Percentiles rank a stretch among this genome's conserved stretches.
These are phyloP conservation scores for Myriosclerotinia curreyana DNA, from an alignment of 2,329 filamentous ascomycete species.

Conservation along the genomic window DNA sequence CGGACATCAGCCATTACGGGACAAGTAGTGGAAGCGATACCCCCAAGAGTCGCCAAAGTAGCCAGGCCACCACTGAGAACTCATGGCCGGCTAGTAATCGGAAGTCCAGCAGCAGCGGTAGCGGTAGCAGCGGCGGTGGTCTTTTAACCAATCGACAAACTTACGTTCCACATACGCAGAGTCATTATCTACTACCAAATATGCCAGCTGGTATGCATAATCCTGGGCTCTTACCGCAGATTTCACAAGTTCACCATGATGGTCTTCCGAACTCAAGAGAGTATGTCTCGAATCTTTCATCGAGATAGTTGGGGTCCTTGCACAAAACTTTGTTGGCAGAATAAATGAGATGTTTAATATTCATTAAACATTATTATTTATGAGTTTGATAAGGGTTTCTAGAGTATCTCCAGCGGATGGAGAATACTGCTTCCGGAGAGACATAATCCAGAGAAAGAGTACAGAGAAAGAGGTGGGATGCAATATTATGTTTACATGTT, in stretches of 20 bases:
- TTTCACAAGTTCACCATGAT: background rate
- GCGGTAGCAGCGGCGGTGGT: background rate
- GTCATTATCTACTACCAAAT: background rate
- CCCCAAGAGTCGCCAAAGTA: conserved; percentile 18
- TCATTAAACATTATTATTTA: background rate
- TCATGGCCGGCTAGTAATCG: conserved; percentile 15
- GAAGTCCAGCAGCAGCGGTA: conserved; percentile 16
- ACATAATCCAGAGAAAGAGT: no score
- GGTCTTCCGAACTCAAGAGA: background rate
- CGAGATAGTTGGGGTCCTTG: background rate
- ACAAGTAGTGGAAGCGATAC: conserved; percentile 12
- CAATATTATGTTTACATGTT: background rate
- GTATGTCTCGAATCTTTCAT: conserved; percentile 5
- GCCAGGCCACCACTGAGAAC: conserved; percentile 16
- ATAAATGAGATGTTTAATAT: background rate
- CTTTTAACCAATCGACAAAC: background rate
- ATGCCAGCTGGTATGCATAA: background rate
- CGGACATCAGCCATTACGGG: conserved; percentile 14
- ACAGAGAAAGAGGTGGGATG: no score
- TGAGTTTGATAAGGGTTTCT: no score
- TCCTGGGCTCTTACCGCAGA: background rate
- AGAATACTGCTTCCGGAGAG: no score
- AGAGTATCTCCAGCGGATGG: no score
- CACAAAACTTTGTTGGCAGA: background rate
- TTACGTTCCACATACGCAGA: background rate